Base-by-base conservation (phyloP, 106 monocot species). In the Chionographis japonica region DNA sequence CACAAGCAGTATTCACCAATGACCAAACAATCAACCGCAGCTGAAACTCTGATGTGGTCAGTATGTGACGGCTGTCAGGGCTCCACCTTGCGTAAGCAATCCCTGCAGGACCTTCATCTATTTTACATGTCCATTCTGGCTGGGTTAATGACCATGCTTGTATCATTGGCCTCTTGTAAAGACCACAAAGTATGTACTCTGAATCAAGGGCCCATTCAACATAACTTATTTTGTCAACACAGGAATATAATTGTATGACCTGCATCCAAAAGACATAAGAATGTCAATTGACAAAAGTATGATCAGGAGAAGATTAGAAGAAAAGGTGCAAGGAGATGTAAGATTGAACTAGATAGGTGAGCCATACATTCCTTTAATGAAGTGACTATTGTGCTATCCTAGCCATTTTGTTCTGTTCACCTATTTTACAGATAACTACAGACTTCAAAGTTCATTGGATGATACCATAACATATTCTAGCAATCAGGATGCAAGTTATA, bases 21-120 rank as follows among this genome's bases (percentile, higher is more conserved):
- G 97, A 98, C 97, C 97, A 98, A 40, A 98, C 97, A 56, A 89
- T 98, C 57, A 92, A 68, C n/a, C 97, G 84, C 15, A 98, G 80
- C 69, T 98, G 97, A 73, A 98, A 98, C 66, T 98, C 97, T 15
- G 97, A 98, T 41, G 84, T 90, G 11, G 95, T 92, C 3, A 98
- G 83, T 74, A 98, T 90, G 68, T 98, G 97, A 54, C 97, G 86
- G 65, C 97, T 98, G 67, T 98, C 97, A 55, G 97, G 97, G 70
- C 97, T 98, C 97, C 97, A 98, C 59, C 92, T 84, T 42, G 95
- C 95, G 80, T 82, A 84, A 61, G 95, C 74, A 72, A 95, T 92
- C 67, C 91, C 95, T 18, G 91, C 95, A 65, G 81, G 77, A 35
- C 91, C 95, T 63, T 95, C 95, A 74, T 95, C 91, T 55, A 91